Base-by-base conservation (phyloP, 805 yeast species). In the Candida montana region DNA sequence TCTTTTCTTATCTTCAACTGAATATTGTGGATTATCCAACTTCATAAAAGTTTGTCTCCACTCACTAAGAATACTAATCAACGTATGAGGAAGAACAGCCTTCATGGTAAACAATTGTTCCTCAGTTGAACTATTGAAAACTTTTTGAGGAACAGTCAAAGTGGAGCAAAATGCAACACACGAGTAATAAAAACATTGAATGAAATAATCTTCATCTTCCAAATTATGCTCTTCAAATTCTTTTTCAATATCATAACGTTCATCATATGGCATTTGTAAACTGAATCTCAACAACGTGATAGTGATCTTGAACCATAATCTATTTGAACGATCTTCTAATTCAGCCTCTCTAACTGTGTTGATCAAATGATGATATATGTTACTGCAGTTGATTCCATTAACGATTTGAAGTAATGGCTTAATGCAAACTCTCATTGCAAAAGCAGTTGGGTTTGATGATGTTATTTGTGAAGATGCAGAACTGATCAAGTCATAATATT, bases 401-500 rank as follows among this genome's bases (percentile, higher is more conserved):
- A 42, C 3, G 2, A 45, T 17, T 23, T 47, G 43, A 19, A 52
- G 16, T 1, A 41, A 19, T 8, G 57, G 54, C 15, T 39, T 46
- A 7, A 52, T 29, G 4, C 42, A 31, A 23, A 41, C 33, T 18
- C 42, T 41, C 53, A 47, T 51, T 23, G 44, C 40, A 42, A 50
- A 47, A 6, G 37, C 45, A 31, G 47, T 32, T 7, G 47, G 30
- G 33, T 37, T 32, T 13, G 41, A 33, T 2, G 52, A 43, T 2
- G 33, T 21, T 24, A 47, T 32, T 12, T 44, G 50, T 4, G 53
- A 54, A 39, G 50, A 53, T 18, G 37, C 46, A 42, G 45, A 45
- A 33, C 51, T 48, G 32, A 52, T 53, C 47, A 52, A 42, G 20
- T 58, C 45, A 26, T 51, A 50, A 38, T 47, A 47, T 55, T 61